Evolutionary conservation across 345 rosid genomes (phyloP).

Genomic region (Eutrema heterophyllum): DNA sequence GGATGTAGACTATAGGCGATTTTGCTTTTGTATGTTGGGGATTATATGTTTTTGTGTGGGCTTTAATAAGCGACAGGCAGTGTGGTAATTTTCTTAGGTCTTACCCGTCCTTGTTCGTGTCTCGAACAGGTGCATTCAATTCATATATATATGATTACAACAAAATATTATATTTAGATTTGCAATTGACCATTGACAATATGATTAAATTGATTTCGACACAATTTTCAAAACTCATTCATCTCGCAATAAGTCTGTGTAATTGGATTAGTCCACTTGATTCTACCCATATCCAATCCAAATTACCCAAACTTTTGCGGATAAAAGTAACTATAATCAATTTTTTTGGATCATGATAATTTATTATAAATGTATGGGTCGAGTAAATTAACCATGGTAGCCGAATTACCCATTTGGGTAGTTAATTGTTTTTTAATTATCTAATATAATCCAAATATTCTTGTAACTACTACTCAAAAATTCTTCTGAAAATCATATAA

Average conservation of each 20-base stretch:
- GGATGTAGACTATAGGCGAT: neutral
- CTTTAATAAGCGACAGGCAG: neutral
- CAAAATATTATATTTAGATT: too few relatives aligned
- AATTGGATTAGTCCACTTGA: neutral
- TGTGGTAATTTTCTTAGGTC: neutral
- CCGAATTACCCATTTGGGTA: too few relatives aligned
- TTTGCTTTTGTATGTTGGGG: neutral
- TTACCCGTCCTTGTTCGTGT: neutral
- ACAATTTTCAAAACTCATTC: neutral
- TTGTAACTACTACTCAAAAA: too few relatives aligned
- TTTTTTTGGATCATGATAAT: too few relatives aligned
- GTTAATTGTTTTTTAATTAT: too few relatives aligned
- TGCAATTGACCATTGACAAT: too few relatives aligned
- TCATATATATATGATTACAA: neutral
- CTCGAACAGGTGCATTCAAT: neutral
- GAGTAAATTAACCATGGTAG: too few relatives aligned
- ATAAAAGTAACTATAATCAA: too few relatives aligned
- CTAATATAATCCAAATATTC: too few relatives aligned
- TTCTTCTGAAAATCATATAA: too few relatives aligned
- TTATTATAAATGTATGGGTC: too few relatives aligned
- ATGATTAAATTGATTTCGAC: too few relatives aligned
- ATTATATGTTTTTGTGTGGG: neutral
- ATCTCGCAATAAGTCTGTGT: neutral
- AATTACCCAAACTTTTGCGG: neutral
- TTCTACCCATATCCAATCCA: neutral